Conservation (phyloP, 257 asterid species). For the Echium plantagineum region DNA sequence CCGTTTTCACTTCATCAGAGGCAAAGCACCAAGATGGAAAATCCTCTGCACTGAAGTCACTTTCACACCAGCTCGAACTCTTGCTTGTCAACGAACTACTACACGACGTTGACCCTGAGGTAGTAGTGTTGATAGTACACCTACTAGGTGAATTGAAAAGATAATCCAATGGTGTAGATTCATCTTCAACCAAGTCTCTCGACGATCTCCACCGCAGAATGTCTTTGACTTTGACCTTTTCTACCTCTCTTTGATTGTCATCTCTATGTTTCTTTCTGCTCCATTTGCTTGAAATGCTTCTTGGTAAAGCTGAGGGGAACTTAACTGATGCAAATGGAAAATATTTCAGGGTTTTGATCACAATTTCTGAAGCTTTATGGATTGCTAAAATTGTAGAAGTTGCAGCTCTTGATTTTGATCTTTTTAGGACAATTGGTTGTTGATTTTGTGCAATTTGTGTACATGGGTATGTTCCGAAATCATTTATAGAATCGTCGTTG, state of each 20-base stretch:
- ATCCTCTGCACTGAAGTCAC: constrained; percentile 54
- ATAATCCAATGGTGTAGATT: not conserved
- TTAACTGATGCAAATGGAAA: constrained; percentile 32
- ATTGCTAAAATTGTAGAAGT: constrained; percentile 47
- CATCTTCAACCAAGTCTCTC: constrained; percentile 42
- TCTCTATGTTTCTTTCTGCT: not conserved
- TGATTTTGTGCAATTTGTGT: no score
- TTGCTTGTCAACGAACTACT: constrained; percentile 22
- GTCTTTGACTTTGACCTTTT: constrained; percentile 53
- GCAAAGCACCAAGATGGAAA: constrained; percentile 34
- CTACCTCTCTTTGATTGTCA: not conserved
- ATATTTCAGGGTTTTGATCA: constrained; percentile 36
- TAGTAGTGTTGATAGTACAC: not conserved
- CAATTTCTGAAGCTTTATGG: constrained; percentile 24
- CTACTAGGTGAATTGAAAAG: not conserved
- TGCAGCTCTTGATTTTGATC: constrained; percentile 47
- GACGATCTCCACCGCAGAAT: constrained; percentile 73
- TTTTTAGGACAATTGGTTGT: not conserved
- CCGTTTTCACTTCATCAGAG: constrained; percentile 7
- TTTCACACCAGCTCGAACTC: constrained; percentile 53
- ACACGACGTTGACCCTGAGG: not conserved
- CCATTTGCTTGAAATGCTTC: constrained; percentile 32
- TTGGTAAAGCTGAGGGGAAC: constrained; percentile 21
- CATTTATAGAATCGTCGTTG: constrained; percentile 29
- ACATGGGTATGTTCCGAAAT: constrained; percentile 12